Evolutionary conservation across 2,329 filamentous ascomycete species (phyloP).

Genomic region (Penicillium sp.): DNA sequence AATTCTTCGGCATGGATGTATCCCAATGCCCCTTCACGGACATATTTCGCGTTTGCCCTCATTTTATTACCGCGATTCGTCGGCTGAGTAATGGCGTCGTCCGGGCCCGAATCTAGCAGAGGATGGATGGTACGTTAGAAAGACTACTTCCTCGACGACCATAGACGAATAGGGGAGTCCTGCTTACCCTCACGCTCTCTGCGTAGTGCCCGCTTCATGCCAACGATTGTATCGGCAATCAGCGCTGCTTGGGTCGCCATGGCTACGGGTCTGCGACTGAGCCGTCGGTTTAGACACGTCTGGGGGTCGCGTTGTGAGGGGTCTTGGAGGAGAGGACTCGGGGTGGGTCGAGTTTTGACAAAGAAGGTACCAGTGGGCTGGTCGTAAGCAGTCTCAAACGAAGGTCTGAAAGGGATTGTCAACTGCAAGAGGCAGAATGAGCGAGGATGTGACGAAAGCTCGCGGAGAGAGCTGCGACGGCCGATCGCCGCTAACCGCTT

Average conservation of each 20-base stretch:
- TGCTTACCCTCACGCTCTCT: conserved; percentile 53
- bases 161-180: neutral
- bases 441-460: conserved; percentile 34
- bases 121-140: conserved; percentile 23
- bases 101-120: conserved; percentile 49
- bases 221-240: conserved; percentile 61
- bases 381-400: neutral
- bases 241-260: conserved; percentile 54
- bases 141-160: neutral
- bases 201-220: conserved; percentile 60
- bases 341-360: neutral
- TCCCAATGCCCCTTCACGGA: conserved; percentile 62
- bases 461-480: conserved; percentile 33
- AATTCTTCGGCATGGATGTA: conserved; percentile 57
- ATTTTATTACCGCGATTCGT: conserved; percentile 68
- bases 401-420: conserved; percentile 17
- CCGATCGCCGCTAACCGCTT: conserved; percentile 33
- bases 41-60: conserved; percentile 62
- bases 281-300: conserved; percentile 22
- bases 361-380: neutral
- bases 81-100: conserved; percentile 60
- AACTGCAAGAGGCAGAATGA: conserved; percentile 15
- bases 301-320: conserved; percentile 20
- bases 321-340: conserved; percentile 4
- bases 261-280: conserved; percentile 27